Evolutionary conservation across 1,284 basidiomycete genomes (phyloP).

Genomic region (Rhodotorula sp.): DNA sequence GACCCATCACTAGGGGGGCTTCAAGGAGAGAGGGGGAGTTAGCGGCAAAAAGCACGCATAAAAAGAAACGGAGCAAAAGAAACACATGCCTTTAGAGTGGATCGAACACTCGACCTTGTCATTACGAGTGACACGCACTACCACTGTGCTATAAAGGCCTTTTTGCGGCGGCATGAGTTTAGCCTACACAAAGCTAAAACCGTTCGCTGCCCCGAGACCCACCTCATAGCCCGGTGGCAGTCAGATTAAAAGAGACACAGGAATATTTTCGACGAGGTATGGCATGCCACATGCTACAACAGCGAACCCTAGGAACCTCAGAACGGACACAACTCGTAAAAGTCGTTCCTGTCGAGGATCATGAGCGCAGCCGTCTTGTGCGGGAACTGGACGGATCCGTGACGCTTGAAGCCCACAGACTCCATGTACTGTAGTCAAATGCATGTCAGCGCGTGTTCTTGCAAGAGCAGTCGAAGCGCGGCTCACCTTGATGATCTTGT

Average conservation of each 20-base stretch:
- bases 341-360: conserved; percentile 41
- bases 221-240: neutral
- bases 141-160: conserved; percentile 15
- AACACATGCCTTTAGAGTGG: conserved; percentile 5
- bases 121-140: conserved; percentile 16
- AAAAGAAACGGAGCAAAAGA: neutral
- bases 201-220: no score
- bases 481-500: conserved; percentile 39
- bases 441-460: neutral
- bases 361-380: conserved; percentile 44
- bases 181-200: neutral
- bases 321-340: conserved; percentile 39
- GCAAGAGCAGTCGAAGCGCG: neutral
- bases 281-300: neutral
- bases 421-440: conserved; percentile 36
- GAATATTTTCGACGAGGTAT: neutral
- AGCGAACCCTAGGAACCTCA: conserved; percentile 1
- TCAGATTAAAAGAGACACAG: no score
- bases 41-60: neutral
- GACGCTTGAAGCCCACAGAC: conserved; percentile 41
- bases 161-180: neutral
- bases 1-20: no score
- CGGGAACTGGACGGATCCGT: conserved; percentile 41
- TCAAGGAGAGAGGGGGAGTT: no score
- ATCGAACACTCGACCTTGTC: conserved; percentile 15